Evolutionary conservation across 2,329 filamentous ascomycete genomes (phyloP), one percentile per base, ranked within the genome.

Genomic region (Hymenoscyphus scutula): DNA sequence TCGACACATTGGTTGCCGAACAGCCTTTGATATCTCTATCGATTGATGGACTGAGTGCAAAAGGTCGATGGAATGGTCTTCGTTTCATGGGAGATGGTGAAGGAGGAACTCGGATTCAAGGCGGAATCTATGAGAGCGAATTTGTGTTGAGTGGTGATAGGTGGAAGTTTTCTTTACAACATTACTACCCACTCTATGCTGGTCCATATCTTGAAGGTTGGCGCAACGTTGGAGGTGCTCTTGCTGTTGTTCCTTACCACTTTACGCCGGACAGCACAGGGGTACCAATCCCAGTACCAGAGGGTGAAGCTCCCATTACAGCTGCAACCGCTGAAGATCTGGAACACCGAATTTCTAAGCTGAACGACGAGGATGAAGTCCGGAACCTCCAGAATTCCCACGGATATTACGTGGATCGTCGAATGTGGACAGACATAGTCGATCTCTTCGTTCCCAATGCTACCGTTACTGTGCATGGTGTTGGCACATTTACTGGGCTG

Each of bases 361-460:
- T 62, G 60, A 55, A 62, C 19, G 55, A 62, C 32, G 55, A 62
- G 27, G 60, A 62, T 30, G 45, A 45, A 7, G 55, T 62, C 3
- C 41, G 60, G 11, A 62, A 62, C 34, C 56, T 62, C 4, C 56
- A 62, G 56, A 19, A 62, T 59, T 45, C 60, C 23, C 55, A 59
- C 48, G 56, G 60, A 6, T 59, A 56, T 48, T 62, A 62, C 34
- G 56, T 59, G 29, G 56, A 62, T 55, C 60, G 60, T n/a, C 41
- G 55, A 34, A 62, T 59, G 48, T 62, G 60, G 60, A 54, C 29
- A 34, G 56, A 62, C 23, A 30, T 58, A 15, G 60, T 62, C 8
- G 60, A 62, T 48, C 56, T 62, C 27, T 62, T 62, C 32, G 32
- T 54, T 32, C 25, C 60, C 13, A 55, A 62, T 54, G 29, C 30